A percentile compares a stretch with the other conserved stretches of the same genome.
Conservation (phyloP, 768 basidiomycete genomes). For the Gelatoporia subvermispora region DNA sequence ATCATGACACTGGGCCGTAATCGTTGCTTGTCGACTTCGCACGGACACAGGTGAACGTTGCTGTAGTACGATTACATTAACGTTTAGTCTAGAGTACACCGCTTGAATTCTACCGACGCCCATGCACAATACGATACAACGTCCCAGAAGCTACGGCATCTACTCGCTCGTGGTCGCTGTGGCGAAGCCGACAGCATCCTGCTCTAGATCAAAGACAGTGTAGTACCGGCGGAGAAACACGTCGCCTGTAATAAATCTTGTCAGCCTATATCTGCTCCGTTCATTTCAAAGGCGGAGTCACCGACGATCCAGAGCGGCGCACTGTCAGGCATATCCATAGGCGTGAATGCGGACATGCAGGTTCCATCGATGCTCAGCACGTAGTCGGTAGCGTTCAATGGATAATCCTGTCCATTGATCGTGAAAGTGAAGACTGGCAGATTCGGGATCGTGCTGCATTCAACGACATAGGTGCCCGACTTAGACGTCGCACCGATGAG, state of each 20-base stretch:
- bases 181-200: conserved; percentile 83
- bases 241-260: conserved; percentile 47
- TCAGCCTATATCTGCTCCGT: neutral
- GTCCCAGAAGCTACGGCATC: no score
- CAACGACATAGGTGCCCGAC: conserved; percentile 93
- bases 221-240: conserved; percentile 89
- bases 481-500: conserved; percentile 94
- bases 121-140: no score
- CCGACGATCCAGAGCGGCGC: conserved; percentile 86
- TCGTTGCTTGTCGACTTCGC: no score
- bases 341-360: conserved; percentile 92
- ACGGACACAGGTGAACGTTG: no score
- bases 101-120: no score
- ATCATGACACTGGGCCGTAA: no score
- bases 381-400: conserved; percentile 82
- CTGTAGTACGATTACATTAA: no score
- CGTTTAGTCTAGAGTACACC: no score
- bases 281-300: conserved; percentile 25
- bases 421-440: conserved; percentile 83
- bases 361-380: conserved; percentile 86
- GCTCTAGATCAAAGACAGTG: conserved; percentile 83
- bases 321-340: conserved; percentile 71
- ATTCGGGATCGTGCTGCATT: conserved; percentile 77
- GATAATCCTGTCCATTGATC: conserved; percentile 77
- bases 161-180: conserved; percentile 12